phyloP scores from a whole-genome alignment of 2,329 filamentous ascomycete genomes.

The Phialophora macrospora region DNA sequence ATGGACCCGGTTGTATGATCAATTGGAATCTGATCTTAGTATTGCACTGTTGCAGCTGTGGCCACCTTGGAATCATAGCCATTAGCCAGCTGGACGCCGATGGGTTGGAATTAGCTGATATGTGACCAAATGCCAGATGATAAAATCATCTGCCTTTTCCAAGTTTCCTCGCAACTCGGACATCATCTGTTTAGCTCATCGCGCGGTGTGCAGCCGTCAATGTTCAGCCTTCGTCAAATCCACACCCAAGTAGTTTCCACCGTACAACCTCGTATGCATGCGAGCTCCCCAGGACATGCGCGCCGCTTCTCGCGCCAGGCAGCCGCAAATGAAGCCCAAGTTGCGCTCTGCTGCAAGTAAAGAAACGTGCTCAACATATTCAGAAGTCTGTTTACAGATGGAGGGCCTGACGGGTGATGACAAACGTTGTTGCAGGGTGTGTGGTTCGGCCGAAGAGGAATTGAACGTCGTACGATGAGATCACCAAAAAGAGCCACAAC shows the following conservation, averaged over 20 bases:
- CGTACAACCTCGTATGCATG: not conserved
- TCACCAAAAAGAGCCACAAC: not conserved
- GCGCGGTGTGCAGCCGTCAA: not conserved
- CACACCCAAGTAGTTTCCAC: not conserved
- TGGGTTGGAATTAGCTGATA: not conserved
- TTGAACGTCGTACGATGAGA: not conserved
- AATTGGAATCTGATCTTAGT: not conserved
- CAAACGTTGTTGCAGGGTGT: not conserved
- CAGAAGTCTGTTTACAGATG: not conserved
- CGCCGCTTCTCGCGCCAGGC: not conserved
- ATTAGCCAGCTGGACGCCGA: not conserved
- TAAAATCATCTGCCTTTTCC: not conserved
- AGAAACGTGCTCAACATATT: not conserved
- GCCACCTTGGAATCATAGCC: not conserved
- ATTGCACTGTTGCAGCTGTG: not conserved
- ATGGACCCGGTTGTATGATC: not conserved
- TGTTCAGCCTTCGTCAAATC: not conserved
- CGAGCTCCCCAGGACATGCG: not conserved
- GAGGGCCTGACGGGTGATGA: not conserved
- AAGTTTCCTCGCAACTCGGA: not conserved
- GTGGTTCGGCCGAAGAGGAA: not conserved
- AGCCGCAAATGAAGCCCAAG: not conserved
- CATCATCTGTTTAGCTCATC: not conserved
- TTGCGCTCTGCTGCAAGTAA: not conserved
- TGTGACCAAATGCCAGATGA: not conserved